Evolutionary conservation across 495 filamentous ascomycete species (phyloP).

Genomic region (Neurospora sp.): DNA sequence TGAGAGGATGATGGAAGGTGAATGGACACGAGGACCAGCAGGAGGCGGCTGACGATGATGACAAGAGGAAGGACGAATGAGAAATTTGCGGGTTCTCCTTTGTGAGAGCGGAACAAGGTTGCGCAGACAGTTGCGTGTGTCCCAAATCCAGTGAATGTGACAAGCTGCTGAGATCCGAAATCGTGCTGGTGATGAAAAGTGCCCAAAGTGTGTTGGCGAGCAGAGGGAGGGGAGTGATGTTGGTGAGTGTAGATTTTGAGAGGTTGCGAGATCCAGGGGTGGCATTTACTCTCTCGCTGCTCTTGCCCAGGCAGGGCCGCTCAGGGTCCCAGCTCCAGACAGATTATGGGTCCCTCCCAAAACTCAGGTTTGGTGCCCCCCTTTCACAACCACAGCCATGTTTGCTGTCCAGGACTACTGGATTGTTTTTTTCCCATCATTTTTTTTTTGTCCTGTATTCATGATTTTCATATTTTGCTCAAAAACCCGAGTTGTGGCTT

Average conservation of each 20-base stretch:
- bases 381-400: neutral
- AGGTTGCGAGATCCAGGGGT: neutral
- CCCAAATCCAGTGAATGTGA: neutral
- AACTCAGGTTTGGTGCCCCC: neutral
- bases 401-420: neutral
- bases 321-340: neutral
- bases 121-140: neutral
- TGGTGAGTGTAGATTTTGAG: neutral
- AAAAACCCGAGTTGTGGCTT: neutral
- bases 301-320: neutral
- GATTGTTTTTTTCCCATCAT: neutral
- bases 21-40: neutral
- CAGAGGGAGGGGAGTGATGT: neutral
- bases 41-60: neutral
- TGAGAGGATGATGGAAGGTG: neutral
- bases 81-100: neutral
- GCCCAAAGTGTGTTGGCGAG: neutral
- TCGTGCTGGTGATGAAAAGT: conserved; percentile 1
- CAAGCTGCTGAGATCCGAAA: conserved; percentile 1
- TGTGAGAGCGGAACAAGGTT: neutral
- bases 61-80: neutral
- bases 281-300: neutral
- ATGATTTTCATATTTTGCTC: neutral
- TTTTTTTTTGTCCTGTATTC: neutral
- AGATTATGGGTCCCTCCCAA: neutral